Base-by-base conservation (phyloP, 2,329 filamentous ascomycete species). In the Paraconiothyrium brasiliense region DNA sequence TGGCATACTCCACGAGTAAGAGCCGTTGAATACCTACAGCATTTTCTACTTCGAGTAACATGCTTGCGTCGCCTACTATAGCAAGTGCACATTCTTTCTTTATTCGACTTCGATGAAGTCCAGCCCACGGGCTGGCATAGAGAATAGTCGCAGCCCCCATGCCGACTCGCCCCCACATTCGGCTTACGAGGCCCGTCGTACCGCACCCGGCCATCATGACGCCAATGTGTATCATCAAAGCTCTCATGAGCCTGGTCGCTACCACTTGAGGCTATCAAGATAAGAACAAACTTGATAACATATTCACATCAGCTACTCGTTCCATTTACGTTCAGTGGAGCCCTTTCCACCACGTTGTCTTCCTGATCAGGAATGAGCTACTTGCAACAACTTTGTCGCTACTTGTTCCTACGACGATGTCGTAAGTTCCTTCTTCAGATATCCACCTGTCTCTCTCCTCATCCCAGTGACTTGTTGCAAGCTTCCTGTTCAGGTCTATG, bases 401-500 rank as follows among this genome's bases (percentile, higher is more conserved):
- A 61, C 86, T 90, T 52, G 84, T 81, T 9, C 83, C 84, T 1
- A 92, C 85, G 54, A 88, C 77, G 20, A 92, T 82, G 61, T 85
- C 84, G 72, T 92, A 93, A 50, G 82, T 81, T 37, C 89, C 90
- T 73, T 84, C 84, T 92, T 90, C 1, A 84, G 69, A 87, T 81
- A 60, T 85, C 82, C 16, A 87, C 82, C 64, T 86, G 85, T 79
- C 56, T 20, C 55, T 58, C n/a, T 58, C 55, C 39, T 92, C 90
- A 67, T 92, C 89, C 83, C 88, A 92, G 78, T 89, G 92, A 60
- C 87, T 86, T 0, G 87, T 85, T 0, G 87, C 88, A 60, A 91
- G 89, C 78, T 90, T 92, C 71, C 86, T 85, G 63, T 86, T 74
- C 46, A 88, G 76, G 3, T 80, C 78, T 5, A 92, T 82, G 9